Conservation (phyloP, 257 asterid species). For the Orobanche coerulescens region DNA sequence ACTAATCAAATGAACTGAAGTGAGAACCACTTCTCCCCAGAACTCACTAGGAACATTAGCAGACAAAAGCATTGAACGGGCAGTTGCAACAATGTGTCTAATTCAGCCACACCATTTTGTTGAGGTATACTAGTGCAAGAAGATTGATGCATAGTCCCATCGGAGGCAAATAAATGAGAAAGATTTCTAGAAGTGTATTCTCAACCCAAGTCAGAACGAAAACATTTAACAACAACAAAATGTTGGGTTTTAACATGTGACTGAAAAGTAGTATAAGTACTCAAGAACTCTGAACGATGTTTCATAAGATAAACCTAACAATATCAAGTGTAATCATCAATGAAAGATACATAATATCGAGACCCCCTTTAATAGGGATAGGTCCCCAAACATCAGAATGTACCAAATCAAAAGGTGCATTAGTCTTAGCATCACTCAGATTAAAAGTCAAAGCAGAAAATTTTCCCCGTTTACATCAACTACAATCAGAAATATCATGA, state of each 20-base stretch:
- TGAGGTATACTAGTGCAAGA: too few species aligned
- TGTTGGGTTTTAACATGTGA: neutral
- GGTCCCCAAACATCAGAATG: neutral
- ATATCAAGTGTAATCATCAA: neutral
- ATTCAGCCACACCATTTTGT: too few species aligned
- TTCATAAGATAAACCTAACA: neutral
- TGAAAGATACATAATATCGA: too few species aligned
- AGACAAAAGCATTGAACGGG: too few species aligned
- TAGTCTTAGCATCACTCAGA: neutral
- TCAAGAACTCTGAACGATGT: neutral
- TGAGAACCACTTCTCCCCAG: too few species aligned
- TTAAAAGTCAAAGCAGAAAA: neutral
- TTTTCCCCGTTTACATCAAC: neutral
- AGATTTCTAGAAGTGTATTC: neutral
- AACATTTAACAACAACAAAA: neutral
- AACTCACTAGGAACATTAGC: too few species aligned
- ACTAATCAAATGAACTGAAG: too few species aligned
- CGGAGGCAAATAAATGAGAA: too few species aligned
- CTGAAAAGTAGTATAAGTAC: too few species aligned
- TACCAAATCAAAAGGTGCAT: neutral
- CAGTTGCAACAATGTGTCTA: too few species aligned
- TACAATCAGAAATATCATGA: neutral
- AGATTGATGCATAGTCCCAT: too few species aligned
- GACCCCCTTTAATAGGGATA: neutral
- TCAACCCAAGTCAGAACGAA: neutral